Conservation (phyloP, 1,284 basidiomycete species). For the Melampsora americana region DNA sequence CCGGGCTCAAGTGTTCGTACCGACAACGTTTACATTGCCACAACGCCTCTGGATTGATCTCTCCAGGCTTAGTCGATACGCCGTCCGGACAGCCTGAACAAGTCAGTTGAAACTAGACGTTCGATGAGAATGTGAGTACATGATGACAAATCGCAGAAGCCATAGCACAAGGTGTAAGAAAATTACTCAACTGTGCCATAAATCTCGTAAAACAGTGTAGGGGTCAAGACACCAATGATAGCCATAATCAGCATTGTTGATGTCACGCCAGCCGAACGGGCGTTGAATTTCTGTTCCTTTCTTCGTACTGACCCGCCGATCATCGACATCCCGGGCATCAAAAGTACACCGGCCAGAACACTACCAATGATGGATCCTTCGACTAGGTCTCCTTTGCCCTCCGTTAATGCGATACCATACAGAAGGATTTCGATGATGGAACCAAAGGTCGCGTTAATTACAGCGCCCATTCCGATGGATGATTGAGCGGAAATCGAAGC, state of each 20-base stretch:
- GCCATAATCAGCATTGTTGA: conserved; percentile 99
- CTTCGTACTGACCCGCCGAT: conserved; percentile 82
- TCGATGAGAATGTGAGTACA: conserved; percentile 30
- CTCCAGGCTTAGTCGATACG: conserved; percentile 49
- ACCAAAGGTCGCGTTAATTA: conserved; percentile 99
- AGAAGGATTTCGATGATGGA: conserved; percentile 96
- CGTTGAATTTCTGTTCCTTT: conserved; percentile 98
- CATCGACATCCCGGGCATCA: conserved; percentile 98
- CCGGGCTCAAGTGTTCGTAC: conserved; percentile 90
- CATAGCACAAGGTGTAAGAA: not conserved
- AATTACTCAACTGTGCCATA: conserved; percentile 82
- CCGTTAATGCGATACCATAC: conserved; percentile 80
- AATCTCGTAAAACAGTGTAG: conserved; percentile 96
- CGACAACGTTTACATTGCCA: conserved; percentile 91
- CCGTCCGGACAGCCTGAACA: conserved; percentile 78
- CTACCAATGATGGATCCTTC: conserved; percentile 96
- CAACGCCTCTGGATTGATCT: conserved; percentile 56
- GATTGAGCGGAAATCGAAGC: conserved; percentile 97
- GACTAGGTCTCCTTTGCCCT: conserved; percentile 86
- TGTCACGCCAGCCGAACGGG: conserved; percentile 94
- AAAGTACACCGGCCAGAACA: conserved; percentile 85
- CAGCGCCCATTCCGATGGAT: conserved; percentile 98
- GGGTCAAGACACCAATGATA: conserved; percentile 91
- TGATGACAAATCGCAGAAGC: conserved; percentile 3
- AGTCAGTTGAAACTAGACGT: conserved; percentile 76